These are phyloP conservation scores for Neofusicoccum parvum DNA, from an alignment of 2,329 filamentous ascomycete species.

Conservation along the genomic window DNA sequence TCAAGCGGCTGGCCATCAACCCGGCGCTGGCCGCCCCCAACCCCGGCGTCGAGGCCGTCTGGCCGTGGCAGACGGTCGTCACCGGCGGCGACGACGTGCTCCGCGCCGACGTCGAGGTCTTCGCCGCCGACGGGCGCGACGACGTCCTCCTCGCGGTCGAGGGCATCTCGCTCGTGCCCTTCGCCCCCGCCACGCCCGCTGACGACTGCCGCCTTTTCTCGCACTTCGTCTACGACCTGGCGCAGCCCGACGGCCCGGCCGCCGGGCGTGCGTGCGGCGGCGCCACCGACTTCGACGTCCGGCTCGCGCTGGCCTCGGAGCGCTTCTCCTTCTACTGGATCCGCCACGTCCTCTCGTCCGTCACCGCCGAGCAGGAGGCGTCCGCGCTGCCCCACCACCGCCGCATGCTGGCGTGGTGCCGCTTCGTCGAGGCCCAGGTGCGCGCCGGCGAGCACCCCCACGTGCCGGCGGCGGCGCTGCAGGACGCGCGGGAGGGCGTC, in stretches of 20 bases:
- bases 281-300: neutral
- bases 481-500: too few species aligned
- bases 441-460: neutral
- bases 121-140: neutral
- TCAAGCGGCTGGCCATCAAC: slow-evolving; percentile 23
- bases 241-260: neutral
- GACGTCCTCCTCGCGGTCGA: neutral
- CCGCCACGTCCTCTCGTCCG: too few species aligned
- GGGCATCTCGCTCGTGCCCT: neutral
- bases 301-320: too few species aligned
- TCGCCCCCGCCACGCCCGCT: too few species aligned
- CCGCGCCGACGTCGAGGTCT: neutral
- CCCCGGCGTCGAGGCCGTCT: neutral
- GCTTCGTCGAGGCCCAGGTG: neutral
- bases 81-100: neutral
- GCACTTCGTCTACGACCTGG: neutral
- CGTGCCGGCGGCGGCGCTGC: too few species aligned
- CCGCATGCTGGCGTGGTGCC: neutral
- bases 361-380: neutral
- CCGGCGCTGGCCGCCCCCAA: too few species aligned
- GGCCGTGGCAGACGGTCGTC: neutral
- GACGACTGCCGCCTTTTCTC: neutral
- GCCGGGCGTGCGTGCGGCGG: neutral
- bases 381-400: neutral
- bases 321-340: too few species aligned